phyloP scores from a whole-genome alignment of 108 stramenopile species.

The Cyclotella baltica region DNA sequence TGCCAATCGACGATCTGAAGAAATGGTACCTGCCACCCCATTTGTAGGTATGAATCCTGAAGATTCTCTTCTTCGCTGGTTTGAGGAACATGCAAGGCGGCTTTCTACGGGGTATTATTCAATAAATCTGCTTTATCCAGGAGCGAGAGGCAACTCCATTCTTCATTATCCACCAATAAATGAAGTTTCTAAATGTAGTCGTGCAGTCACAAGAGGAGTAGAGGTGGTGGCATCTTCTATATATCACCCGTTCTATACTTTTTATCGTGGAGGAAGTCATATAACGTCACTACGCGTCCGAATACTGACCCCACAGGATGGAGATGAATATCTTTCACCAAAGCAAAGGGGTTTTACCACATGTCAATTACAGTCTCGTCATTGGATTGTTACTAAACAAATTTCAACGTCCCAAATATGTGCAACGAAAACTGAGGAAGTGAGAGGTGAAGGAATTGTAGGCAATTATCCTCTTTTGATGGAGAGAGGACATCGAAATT shows the following conservation, averaged over 20 bases:
- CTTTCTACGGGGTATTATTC: slow-evolving; percentile 29
- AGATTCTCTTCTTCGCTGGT: slow-evolving; percentile 58
- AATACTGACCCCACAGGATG: slow-evolving; percentile 52
- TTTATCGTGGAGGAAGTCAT: slow-evolving; percentile 27
- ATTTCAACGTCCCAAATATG: slow-evolving; percentile 26
- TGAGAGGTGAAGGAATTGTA: slow-evolving; percentile 63
- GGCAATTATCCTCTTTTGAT: slow-evolving; percentile 59
- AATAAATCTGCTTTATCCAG: slow-evolving; percentile 3
- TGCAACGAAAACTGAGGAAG: slow-evolving; percentile 20
- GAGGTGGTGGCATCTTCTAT: slow-evolving; percentile 65
- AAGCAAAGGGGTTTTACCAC: slow-evolving; percentile 63
- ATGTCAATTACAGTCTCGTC: slow-evolving; percentile 58
- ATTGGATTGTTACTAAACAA: slow-evolving; percentile 59
- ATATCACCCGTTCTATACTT: slow-evolving; percentile 23
- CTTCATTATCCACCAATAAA: slow-evolving; percentile 27
- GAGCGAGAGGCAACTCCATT: slow-evolving; percentile 18
- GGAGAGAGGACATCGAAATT: slow-evolving; percentile 51
- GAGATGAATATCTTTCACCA: slow-evolving; percentile 46
- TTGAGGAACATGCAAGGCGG: slow-evolving; percentile 56
- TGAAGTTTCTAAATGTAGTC: slow-evolving; percentile 37
- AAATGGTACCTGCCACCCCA: background rate
- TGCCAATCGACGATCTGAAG: background rate
- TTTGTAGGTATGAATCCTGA: background rate
- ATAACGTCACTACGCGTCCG: slow-evolving; percentile 64
- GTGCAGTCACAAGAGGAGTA: slow-evolving; percentile 62